These are phyloP conservation scores for Hemileccinum rubropunctum DNA, from an alignment of 768 basidiomycete genomes.

Conservation along the genomic window DNA sequence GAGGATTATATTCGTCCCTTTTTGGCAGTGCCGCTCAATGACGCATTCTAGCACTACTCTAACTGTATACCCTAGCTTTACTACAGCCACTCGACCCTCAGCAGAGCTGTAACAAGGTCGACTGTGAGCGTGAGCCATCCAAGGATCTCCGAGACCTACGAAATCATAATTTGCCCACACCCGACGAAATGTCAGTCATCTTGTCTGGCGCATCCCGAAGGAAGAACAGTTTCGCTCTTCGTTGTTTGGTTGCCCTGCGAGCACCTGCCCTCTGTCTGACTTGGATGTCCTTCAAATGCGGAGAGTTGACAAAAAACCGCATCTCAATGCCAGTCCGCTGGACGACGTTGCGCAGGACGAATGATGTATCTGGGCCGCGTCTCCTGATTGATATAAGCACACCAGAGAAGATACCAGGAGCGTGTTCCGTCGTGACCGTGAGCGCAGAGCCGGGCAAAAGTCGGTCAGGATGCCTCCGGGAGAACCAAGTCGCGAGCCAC, in stretches of 20 bases:
- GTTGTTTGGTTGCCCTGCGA: slow-evolving; percentile 50
- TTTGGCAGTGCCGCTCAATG: slow-evolving; percentile 11
- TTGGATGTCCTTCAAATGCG: slow-evolving; percentile 84
- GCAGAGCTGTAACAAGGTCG: slow-evolving; percentile 5
- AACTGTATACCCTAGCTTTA: slow-evolving; percentile 1
- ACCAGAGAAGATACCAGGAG: slow-evolving; percentile 84
- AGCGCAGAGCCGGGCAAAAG: slow-evolving; percentile 85
- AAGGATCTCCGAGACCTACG: slow-evolving; percentile 9
- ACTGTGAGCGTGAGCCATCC: slow-evolving; percentile 2
- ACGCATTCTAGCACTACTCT: slow-evolving; percentile 6
- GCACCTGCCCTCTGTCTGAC: slow-evolving; percentile 60
- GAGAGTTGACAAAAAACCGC: slow-evolving; percentile 84
- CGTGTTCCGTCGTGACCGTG: slow-evolving; percentile 71
- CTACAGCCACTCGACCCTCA: neutral
- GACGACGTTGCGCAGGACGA: slow-evolving; percentile 85
- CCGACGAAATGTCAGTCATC: slow-evolving; percentile 71
- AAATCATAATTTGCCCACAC: slow-evolving; percentile 30
- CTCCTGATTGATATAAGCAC: slow-evolving; percentile 82
- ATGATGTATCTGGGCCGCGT: slow-evolving; percentile 84
- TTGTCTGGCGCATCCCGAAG: slow-evolving; percentile 79
- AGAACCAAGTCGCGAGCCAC: slow-evolving; percentile 70
- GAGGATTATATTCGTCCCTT: slow-evolving; percentile 12
- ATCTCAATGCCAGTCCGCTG: slow-evolving; percentile 92
- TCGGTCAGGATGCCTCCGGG: slow-evolving; percentile 61
- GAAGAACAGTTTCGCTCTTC: slow-evolving; percentile 81